Evolutionary conservation across 495 filamentous ascomycete species (phyloP).

Genomic region (Bombardia bombarda): DNA sequence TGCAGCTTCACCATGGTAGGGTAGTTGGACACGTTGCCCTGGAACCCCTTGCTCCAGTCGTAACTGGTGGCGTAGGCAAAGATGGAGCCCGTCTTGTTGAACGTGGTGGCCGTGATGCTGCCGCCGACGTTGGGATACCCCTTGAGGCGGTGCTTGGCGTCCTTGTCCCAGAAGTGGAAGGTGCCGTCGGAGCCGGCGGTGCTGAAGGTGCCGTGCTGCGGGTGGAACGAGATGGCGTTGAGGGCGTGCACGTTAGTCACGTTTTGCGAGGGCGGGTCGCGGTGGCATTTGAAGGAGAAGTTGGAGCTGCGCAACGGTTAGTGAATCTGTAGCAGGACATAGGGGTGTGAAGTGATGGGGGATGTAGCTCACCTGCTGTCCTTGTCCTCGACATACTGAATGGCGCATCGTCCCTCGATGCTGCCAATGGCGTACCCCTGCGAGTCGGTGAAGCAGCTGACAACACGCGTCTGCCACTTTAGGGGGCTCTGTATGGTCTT

Average conservation of each 20-base stretch:
- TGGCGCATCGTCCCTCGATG: constrained; percentile 86
- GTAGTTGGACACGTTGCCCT: constrained; percentile 59
- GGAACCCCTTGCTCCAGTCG: constrained; percentile 92
- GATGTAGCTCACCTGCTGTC: constrained; percentile 50
- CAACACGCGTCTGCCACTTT: constrained; percentile 89
- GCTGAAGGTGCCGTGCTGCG: constrained; percentile 77
- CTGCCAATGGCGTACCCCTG: constrained; percentile 81
- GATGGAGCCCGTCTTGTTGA: constrained; percentile 73
- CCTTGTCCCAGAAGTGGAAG: constrained; percentile 94
- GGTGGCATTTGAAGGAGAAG: constrained; percentile 96
- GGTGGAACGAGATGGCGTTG: constrained; percentile 92
- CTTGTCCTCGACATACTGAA: constrained; percentile 88
- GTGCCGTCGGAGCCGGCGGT: constrained; percentile 89
- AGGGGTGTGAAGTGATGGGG: neutral
- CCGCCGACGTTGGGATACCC: constrained; percentile 84
- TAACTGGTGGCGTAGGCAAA: constrained; percentile 93
- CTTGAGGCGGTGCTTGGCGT: constrained; percentile 84
- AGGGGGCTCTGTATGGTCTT: constrained; percentile 83
- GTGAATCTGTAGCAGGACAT: neutral
- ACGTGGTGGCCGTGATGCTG: constrained; percentile 72
- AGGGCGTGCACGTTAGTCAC: constrained; percentile 80
- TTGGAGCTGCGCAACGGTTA: constrained; percentile 46
- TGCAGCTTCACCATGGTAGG: constrained; percentile 91
- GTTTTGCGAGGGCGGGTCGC: constrained; percentile 54
- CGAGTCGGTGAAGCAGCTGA: constrained; percentile 85